Base-by-base conservation (phyloP, 163 green algal species). In the Volvox carteri region DNA sequence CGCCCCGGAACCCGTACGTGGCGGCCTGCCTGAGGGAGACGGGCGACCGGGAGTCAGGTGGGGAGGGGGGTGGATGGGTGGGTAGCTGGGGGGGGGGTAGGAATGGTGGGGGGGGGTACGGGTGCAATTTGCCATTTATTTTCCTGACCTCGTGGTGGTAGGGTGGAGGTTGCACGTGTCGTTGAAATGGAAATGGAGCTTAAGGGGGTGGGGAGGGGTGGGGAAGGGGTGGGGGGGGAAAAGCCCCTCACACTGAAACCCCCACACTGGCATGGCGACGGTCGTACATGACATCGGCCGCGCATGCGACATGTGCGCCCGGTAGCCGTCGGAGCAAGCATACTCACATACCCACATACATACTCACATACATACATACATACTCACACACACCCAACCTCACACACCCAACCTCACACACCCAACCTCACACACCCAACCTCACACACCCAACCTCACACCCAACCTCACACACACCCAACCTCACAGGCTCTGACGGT, bases 11-110 rank as follows among this genome's bases (percentile, higher is more conserved):
- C 72, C 28, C 84, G n/a, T 89, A 68, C 30, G 42, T 89, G 9
- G 84, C 70, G 19, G 84, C 84, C 1, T 89, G 84, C 84, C 18
- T 84, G 14, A 41, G 30, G 16, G 84, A 89, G 84, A 84, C 84
- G 5, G 28, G 30, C 2, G 70, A 42, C 28, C 41, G 84, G 1
- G 72, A 80, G 3, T 88, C 83, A 48, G 83, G 83, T 88, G 68
- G 1, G 81, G 7, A 4, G 4, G 62, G 5, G 28, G 3, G 62
- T 28, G n/a, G n/a, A n/a, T n/a, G n/a, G 19, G 56, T 23, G 5
- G 56, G 19, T 19, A 67, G 19, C 9, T 28, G 56, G 56, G 30
- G 5, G 9, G 56, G 56, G 56, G 56, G 9, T 67, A 33, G 48
- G 48, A 14, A 14, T 23, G 48, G 48, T 23, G 48, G 14, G 48